Base-by-base conservation (phyloP, 225 moss, liverwort and hornwort species). In the Bryoerythrophyllum caledonicum region DNA sequence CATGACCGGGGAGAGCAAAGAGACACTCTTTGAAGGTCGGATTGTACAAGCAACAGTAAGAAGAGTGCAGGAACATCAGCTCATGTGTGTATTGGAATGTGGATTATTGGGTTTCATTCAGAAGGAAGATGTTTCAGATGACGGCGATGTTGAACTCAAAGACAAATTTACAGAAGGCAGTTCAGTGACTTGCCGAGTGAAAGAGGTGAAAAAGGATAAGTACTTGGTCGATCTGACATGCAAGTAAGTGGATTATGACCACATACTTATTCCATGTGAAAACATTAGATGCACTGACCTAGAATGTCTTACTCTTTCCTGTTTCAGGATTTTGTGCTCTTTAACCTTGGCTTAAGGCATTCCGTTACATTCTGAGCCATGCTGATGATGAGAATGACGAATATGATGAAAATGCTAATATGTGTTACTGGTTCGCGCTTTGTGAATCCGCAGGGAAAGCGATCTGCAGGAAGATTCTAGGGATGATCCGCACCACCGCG, bases 101-200 rank as follows among this genome's bases (percentile, higher is more conserved):
- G 97, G 97, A 54, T 84, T 97, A 63, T 23, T 90, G 82, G 93
- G 94, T 41, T 83, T 97, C 59, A 89, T 97, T 73, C 83, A 88
- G 76, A 91, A 91, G 65, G 91, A 94, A 24, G 97, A 97, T 35
- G 78, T 97, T 54, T 94, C 97, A 74, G 94, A 97, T 82, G 91
- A 94, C 13, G 60, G 72, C 56, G 86, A 86, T 84, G 67, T 89
- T 60, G 91, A 94, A 76, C 94, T 90, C 10, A 85, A 86, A 30
- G 91, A 94, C 40, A 97, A 89, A 83, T 91, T 93, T 34, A 80
- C 86, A 26, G 94, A 91, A 86, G 93, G 93, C 30, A 85, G 80
- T 26, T 80, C 89, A 56, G 87, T 97, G 73, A 89, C 81, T 35
- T 97, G 97, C 80, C 87, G 93, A 62, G 94, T 97, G 67, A 97